phyloP scores from a whole-genome alignment of 768 basidiomycete species.

The Calocera viscosa region DNA sequence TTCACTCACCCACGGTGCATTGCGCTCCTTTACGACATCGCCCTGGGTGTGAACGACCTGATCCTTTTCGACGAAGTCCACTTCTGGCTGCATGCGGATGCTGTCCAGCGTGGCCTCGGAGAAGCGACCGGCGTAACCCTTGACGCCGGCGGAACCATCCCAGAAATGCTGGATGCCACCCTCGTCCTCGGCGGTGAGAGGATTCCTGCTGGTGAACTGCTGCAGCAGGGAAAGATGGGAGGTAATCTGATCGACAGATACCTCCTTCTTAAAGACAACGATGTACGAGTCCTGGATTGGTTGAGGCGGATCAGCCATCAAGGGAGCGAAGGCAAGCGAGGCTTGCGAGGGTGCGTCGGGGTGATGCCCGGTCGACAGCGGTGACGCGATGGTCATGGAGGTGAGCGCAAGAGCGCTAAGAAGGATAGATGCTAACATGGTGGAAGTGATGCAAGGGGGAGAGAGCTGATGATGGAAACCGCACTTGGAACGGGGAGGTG shows the following conservation, averaged over 20 bases:
- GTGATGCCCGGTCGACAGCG: background rate
- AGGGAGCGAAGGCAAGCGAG: background rate
- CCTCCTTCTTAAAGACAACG: conserved; percentile 67
- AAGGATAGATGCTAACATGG: background rate
- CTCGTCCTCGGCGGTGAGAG: conserved; percentile 37
- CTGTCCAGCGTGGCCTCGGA: conserved; percentile 52
- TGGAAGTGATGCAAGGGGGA: background rate
- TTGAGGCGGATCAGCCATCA: conserved; percentile 37
- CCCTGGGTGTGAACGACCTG: conserved; percentile 76
- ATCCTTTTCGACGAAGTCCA: conserved; percentile 85
- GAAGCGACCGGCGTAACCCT: conserved; percentile 76
- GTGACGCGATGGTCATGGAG: background rate
- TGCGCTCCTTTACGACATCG: conserved; percentile 38
- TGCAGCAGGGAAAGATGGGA: conserved; percentile 74
- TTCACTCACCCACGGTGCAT: conserved; percentile 69
- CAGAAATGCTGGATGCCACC: conserved; percentile 55
- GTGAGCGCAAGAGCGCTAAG: conserved; percentile 5
- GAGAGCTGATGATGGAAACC: background rate
- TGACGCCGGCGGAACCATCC: conserved; percentile 42
- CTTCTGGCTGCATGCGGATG: conserved; percentile 75
- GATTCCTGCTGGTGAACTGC: conserved; percentile 43
- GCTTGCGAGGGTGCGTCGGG: conserved; percentile 5
- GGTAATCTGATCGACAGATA: conserved; percentile 43
- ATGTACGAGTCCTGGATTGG: conserved; percentile 88
- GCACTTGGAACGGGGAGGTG: background rate